Evolutionary conservation across 306 rosid species (phyloP).

Genomic region (Gynostemma pentaphyllum): DNA sequence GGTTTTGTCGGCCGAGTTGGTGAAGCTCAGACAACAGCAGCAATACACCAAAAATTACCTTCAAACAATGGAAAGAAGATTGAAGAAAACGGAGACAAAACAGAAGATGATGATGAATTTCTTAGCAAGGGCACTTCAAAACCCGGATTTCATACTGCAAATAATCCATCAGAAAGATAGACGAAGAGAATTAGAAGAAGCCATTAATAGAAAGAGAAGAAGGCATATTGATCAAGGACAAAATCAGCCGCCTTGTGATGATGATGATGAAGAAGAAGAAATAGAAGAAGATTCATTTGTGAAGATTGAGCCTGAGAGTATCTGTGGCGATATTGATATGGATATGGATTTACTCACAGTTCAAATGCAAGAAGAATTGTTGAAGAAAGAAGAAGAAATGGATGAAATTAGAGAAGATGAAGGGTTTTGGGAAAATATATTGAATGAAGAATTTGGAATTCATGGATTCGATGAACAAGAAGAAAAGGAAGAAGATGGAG

Average conservation of each 20-base stretch:
- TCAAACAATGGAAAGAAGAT: slow-evolving; percentile 16
- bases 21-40: slow-evolving; percentile 2
- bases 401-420: neutral
- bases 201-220: neutral
- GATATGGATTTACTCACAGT: neutral
- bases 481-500: neutral
- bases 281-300: neutral
- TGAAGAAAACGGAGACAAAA: slow-evolving; percentile 45
- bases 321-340: neutral
- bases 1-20: neutral
- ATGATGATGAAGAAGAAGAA: neutral
- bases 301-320: neutral
- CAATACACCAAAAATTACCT: neutral
- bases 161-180: slow-evolving; percentile 16
- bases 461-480: slow-evolving; percentile 1
- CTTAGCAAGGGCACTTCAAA: slow-evolving; percentile 15
- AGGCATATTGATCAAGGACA: slow-evolving; percentile 1
- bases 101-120: slow-evolving; percentile 20
- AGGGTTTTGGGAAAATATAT: slow-evolving; percentile 12
- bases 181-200: neutral
- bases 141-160: slow-evolving; percentile 45
- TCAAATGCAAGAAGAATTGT: neutral
- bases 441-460: slow-evolving; percentile 4
- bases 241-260: neutral
- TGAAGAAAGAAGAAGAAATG: neutral